These are phyloP conservation scores for Candida rishiriensis DNA, from an alignment of 805 yeast species.

Conservation along the genomic window DNA sequence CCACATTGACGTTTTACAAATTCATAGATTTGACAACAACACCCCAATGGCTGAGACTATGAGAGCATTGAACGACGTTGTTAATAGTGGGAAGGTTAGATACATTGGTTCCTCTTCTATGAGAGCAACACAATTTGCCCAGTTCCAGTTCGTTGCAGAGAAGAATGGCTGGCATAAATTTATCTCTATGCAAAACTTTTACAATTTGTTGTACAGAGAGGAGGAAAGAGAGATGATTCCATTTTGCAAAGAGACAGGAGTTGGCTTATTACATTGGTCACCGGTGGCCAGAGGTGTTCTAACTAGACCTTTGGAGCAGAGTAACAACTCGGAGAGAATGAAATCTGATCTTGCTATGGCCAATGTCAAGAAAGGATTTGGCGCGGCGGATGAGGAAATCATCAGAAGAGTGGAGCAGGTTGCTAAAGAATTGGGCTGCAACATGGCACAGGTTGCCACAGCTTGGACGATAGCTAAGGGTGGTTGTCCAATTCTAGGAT, in stretches of 20 bases:
- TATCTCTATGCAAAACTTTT: constrained; percentile 53
- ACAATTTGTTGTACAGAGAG: constrained; percentile 54
- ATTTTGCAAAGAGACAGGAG: constrained; percentile 46
- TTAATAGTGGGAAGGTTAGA: constrained; percentile 42
- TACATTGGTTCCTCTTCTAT: constrained; percentile 63
- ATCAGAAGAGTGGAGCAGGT: constrained; percentile 48
- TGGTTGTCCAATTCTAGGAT: constrained; percentile 50
- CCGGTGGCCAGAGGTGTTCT: constrained; percentile 55
- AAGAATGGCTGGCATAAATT: constrained; percentile 53
- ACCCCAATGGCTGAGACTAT: constrained; percentile 51
- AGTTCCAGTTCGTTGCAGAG: constrained; percentile 54
- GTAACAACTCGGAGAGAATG: constrained; percentile 2
- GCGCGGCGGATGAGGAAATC: constrained; percentile 29
- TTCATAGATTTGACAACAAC: constrained; percentile 48
- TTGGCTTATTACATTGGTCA: constrained; percentile 58
- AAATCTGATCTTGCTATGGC: neutral
- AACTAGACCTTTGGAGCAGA: constrained; percentile 38
- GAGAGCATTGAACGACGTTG: constrained; percentile 51
- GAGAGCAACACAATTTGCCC: constrained; percentile 51
- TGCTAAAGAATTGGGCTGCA: constrained; percentile 39
- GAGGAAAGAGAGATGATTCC: constrained; percentile 61
- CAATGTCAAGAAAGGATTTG: constrained; percentile 6
- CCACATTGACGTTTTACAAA: constrained; percentile 49
- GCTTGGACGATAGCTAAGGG: constrained; percentile 55
- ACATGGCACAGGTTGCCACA: constrained; percentile 50